Evolutionary conservation across 495 filamentous ascomycete genomes (phyloP), one percentile per base, ranked within the genome.

Genomic region (Aspergillus olivimuriae): DNA sequence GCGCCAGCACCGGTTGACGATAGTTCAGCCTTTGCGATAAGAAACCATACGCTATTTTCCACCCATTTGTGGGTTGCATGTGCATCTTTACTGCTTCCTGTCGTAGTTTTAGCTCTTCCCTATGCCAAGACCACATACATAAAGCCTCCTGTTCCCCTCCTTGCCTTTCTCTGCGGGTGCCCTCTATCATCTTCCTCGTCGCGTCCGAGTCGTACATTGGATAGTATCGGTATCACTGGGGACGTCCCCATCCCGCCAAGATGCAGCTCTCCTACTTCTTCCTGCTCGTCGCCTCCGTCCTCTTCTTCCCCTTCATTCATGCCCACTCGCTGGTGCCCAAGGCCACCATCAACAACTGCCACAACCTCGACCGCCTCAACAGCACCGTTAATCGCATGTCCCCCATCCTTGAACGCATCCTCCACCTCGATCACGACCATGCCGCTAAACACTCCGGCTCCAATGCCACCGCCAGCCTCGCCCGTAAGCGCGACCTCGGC

Each of bases 321-420:
- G 19, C 40, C 30, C 31, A 34, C 41, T 23, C 41, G 12, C 26
- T n/a, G 4, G 21, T 21, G 12, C 41, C 41, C 19, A 17, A 19
- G 7, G 18, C 30, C n/a, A 24, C 5, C 30, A 20, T 43, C 31
- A 17, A 35, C 17, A 24, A 35, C 20, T 43, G 41, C 31, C 30
- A 21, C 16, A 35, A 8, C 17, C 20, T 43, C 16, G 34, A 45
- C 10, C 34, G 23, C 21, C 34, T 38, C 1, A 45, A 39, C 23
- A 19, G 18, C 23, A 45, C 43, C 11, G 3, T 45, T 4, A 14
- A 18, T 18, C 34, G 34, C 22, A 32, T 39, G 10, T 45, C 43
- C 2, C 34, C 34, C 5, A 31, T 38, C 14, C 19, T 43, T 5
- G 41, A 43, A 9, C 15, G 31, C 2, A 5, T 43, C n/a, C 17